Evolutionary conservation across 2,329 filamentous ascomycete species (phyloP).

Genomic region (Drechslera avenae): DNA sequence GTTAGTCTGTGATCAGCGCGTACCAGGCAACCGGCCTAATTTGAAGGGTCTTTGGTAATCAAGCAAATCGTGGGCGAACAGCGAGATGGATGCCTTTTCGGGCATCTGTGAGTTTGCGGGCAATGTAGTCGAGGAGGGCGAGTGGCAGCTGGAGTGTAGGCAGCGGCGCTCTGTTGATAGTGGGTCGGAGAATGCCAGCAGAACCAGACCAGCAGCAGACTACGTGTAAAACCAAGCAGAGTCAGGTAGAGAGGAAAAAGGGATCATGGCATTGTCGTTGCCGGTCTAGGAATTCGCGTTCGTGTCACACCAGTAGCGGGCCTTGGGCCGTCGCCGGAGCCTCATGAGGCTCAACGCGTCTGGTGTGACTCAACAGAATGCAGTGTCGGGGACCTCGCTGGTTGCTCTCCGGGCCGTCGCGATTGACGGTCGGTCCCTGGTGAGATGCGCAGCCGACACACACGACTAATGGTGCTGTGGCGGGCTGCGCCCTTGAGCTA

Average conservation of each 20-base stretch:
- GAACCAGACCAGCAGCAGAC: too few species aligned
- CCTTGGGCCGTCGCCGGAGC: slow-evolving; percentile 5
- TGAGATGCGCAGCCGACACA: slow-evolving; percentile 1
- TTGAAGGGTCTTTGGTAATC: not conserved
- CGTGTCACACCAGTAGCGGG: slow-evolving; percentile 13
- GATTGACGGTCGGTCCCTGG: slow-evolving; percentile 11
- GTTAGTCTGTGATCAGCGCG: slow-evolving; percentile 7
- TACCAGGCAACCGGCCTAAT: not conserved
- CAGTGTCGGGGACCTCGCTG: slow-evolving; percentile 17
- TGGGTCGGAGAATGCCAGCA: slow-evolving; percentile 2
- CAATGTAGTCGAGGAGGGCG: too few species aligned
- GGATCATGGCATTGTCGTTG: not conserved
- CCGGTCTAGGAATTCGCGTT: slow-evolving; percentile 1
- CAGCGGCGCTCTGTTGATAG: too few species aligned
- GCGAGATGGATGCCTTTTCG: not conserved
- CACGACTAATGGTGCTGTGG: slow-evolving; percentile 8
- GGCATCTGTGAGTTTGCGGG: too few species aligned
- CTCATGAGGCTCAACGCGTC: slow-evolving; percentile 19
- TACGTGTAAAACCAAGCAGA: not conserved
- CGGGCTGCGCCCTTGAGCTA: slow-evolving; percentile 9
- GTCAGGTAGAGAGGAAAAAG: not conserved
- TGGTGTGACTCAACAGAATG: slow-evolving; percentile 4
- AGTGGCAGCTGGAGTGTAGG: too few species aligned
- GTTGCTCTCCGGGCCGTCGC: slow-evolving; percentile 15
- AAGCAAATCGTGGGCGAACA: not conserved